Base-by-base conservation (phyloP, 2,329 filamentous ascomycete genomes). In the Blastomyces emzantsi region DNA sequence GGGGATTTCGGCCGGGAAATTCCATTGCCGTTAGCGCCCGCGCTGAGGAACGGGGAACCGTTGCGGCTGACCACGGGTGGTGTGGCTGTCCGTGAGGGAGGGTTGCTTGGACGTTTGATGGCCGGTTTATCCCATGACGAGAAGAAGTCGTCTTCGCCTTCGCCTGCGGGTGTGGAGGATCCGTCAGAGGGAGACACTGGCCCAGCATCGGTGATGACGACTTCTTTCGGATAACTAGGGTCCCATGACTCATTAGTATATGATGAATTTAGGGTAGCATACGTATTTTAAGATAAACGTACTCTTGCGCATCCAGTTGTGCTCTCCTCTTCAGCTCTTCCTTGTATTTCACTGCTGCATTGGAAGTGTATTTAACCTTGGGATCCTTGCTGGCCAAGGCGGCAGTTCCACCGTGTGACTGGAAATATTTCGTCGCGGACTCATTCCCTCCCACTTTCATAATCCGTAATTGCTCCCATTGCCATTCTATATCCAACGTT, bases 371-470 rank as follows among this genome's bases (percentile, higher is more conserved):
- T 81, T 99, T 99, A 63, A 90, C 92, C 81, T 97, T 97, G 58
- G 89, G 84, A 73, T 99, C 94, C 78, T 97, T 97, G 85, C 92
- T 97, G 70, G 91, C 91, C 66, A 99, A 85, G 63, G 93, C 93
- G 60, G 93, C 92, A 51, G 90, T 92, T 66, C 94, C 94, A 67
- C 94, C 94, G 75, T 99, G 94, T 70, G 91, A 88, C 79, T 97
- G 92, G 82, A 97, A 99, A 82, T 91, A 99, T 79, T 96, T 97
- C 73, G 92, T 97, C 59, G 94, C 94, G 64, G 92, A 96, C 79
- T 97, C 93, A 73, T 99, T 99, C 64, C 94, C 94, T 68, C 94
- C 94, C 19, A 97, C 92, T 80, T 99, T 99, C 93, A 99, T 97
- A 64, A 93, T 79, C 61, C 94, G 90, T 65, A 99, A 84, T 77